phyloP scores from a whole-genome alignment of 345 rosid species.

The Adansonia digitata region DNA sequence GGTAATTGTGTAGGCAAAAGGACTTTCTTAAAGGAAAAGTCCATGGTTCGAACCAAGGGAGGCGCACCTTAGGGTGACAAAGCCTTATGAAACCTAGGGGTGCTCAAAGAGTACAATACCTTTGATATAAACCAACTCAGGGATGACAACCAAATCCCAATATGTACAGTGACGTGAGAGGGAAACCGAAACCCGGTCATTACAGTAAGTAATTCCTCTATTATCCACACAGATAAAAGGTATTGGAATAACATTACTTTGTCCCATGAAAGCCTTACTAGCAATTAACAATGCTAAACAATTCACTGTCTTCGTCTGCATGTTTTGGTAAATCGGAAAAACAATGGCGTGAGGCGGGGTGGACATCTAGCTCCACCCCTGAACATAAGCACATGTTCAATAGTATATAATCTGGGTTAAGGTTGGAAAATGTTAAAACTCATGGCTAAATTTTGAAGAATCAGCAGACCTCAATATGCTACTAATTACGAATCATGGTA shows the following conservation, averaged over 20 bases:
- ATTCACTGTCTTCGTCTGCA: not conserved
- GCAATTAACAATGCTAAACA: not conserved
- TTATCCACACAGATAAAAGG: not conserved
- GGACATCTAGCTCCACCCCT: not conserved
- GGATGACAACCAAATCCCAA: too few species aligned
- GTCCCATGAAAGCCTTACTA: not conserved
- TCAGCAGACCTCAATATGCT: not conserved
- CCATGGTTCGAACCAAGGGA: too few species aligned
- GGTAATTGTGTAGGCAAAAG: too few species aligned
- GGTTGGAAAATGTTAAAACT: not conserved
- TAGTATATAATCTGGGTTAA: not conserved
- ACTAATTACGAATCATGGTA: not conserved
- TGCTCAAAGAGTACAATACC: too few species aligned
- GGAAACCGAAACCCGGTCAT: too few species aligned
- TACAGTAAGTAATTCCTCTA: not conserved
- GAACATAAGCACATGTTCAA: not conserved
- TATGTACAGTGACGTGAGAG: too few species aligned
- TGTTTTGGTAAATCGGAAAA: not conserved
- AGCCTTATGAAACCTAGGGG: too few species aligned
- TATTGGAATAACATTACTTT: not conserved
- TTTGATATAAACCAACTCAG: too few species aligned
- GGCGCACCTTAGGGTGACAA: too few species aligned
- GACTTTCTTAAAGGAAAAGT: too few species aligned
- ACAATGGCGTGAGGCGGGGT: not conserved
- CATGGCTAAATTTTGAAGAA: not conserved